These are phyloP conservation scores for Clavispora fructus DNA, from an alignment of 805 yeast species.

Conservation along the genomic window DNA sequence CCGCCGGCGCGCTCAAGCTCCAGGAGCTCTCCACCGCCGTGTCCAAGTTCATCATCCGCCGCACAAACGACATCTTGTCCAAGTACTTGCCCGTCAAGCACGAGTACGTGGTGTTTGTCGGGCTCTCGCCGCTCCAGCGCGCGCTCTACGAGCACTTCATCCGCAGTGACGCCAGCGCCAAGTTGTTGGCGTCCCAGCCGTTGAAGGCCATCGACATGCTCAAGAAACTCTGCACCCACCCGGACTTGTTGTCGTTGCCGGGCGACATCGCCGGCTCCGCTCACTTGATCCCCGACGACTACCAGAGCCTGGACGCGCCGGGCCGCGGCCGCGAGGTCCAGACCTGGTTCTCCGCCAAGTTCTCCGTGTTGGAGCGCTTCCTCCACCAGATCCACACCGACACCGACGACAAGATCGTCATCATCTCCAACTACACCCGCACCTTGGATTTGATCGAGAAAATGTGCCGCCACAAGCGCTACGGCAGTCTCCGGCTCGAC, in stretches of 20 bases:
- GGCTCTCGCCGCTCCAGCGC: conserved; percentile 71
- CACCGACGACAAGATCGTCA: conserved; percentile 90
- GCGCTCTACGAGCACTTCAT: conserved; percentile 68
- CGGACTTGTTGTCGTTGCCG: conserved; percentile 72
- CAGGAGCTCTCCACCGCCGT: conserved; percentile 69
- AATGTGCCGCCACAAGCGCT: conserved; percentile 69
- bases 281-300: conserved; percentile 68
- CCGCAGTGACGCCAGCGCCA: conserved; percentile 71
- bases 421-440: conserved; percentile 92
- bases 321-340: conserved; percentile 71
- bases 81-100: conserved; percentile 93
- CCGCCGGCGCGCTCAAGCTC: conserved; percentile 63
- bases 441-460: conserved; percentile 87
- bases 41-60: conserved; percentile 83
- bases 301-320: conserved; percentile 27
- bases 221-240: conserved; percentile 92
- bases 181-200: conserved; percentile 70
- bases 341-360: conserved; percentile 82
- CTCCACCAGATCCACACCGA: conserved; percentile 68
- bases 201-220: conserved; percentile 83
- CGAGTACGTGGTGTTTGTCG: conserved; percentile 94
- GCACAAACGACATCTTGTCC: conserved; percentile 91
- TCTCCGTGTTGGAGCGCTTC: conserved; percentile 79
- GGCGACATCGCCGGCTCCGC: conserved; percentile 73
- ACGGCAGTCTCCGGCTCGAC: conserved; percentile 79